Evolutionary conservation across 179 eudicot genomes (phyloP).

Genomic region (Actinidia polygama): DNA sequence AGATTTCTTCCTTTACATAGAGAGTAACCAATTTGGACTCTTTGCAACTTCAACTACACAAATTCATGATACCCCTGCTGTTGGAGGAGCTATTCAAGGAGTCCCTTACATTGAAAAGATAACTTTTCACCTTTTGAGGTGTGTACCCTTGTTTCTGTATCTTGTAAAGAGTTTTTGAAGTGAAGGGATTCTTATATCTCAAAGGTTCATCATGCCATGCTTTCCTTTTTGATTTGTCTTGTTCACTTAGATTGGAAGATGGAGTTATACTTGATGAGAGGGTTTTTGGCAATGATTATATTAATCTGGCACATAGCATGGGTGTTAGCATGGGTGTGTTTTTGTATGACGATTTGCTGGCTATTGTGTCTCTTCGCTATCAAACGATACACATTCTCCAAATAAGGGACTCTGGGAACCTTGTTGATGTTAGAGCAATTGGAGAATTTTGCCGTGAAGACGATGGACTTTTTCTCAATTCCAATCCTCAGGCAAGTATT

Average conservation of each 20-base stretch:
- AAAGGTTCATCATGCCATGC: neutral
- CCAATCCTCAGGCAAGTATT: slow-evolving; percentile 79
- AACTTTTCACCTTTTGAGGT: slow-evolving; percentile 92
- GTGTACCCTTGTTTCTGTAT: slow-evolving; percentile 15
- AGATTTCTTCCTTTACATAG: slow-evolving; percentile 91
- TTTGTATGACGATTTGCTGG: slow-evolving; percentile 88
- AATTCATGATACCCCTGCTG: slow-evolving; percentile 80
- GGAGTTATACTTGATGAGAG: slow-evolving; percentile 85
- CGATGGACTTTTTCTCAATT: slow-evolving; percentile 85
- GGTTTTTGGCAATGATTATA: slow-evolving; percentile 85
- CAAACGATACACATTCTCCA: slow-evolving; percentile 93
- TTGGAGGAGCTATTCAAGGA: slow-evolving; percentile 83
- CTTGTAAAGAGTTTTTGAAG: neutral
- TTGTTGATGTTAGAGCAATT: slow-evolving; percentile 86
- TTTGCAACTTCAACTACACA: slow-evolving; percentile 97
- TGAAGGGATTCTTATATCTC: neutral
- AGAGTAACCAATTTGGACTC: slow-evolving; percentile 73
- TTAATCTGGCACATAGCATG: slow-evolving; percentile 82
- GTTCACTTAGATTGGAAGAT: slow-evolving; percentile 76
- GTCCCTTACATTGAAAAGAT: slow-evolving; percentile 89
- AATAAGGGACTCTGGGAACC: slow-evolving; percentile 87
- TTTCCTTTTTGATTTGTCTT: slow-evolving; percentile 13
- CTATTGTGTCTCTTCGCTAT: slow-evolving; percentile 91
- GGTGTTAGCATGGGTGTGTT: slow-evolving; percentile 85
- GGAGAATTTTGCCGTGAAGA: slow-evolving; percentile 96